A percentile compares a stretch with the other conserved stretches of the same genome.
These are phyloP conservation scores for Tothia fuscella DNA, from an alignment of 2,329 filamentous ascomycete species.

Conservation along the genomic window DNA sequence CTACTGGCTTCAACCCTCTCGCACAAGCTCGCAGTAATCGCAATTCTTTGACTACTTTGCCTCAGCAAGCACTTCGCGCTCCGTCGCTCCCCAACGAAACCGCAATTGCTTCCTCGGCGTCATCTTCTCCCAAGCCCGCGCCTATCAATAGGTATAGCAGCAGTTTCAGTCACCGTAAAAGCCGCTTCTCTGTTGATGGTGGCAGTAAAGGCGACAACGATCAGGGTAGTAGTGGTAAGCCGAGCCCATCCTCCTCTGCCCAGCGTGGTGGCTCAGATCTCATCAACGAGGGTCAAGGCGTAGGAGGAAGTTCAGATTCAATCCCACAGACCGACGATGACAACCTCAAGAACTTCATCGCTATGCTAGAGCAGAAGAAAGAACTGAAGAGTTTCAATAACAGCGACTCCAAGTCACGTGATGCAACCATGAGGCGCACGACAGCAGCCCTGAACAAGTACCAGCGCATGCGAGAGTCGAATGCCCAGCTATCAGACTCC, in stretches of 20 bases:
- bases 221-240: conserved; percentile 67
- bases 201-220: conserved; percentile 61
- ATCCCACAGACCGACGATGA: conserved; percentile 74
- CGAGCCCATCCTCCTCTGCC: conserved; percentile 57
- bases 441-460: conserved; percentile 74
- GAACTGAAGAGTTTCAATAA: conserved; percentile 71
- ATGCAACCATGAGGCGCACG: conserved; percentile 61
- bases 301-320: conserved; percentile 48
- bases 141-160: conserved; percentile 81
- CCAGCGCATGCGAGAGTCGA: conserved; percentile 78
- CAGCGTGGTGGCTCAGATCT: conserved; percentile 66
- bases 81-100: conserved; percentile 51
- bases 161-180: conserved; percentile 79
- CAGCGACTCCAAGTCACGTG: conserved; percentile 44
- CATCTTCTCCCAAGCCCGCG: conserved; percentile 66
- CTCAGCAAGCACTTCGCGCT: conserved; percentile 60
- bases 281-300: conserved; percentile 44
- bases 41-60: conserved; percentile 59
- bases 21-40: conserved; percentile 52
- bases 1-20: conserved; percentile 1
- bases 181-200: conserved; percentile 65
- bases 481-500: conserved; percentile 79
- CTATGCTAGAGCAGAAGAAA: conserved; percentile 75
- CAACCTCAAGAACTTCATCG: conserved; percentile 87
- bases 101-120: conserved; percentile 51